A percentile compares a stretch with the other conserved stretches of the same genome.
These are phyloP conservation scores for Paradendryphiella salina DNA, from an alignment of 2,329 filamentous ascomycete species.

Conservation along the genomic window DNA sequence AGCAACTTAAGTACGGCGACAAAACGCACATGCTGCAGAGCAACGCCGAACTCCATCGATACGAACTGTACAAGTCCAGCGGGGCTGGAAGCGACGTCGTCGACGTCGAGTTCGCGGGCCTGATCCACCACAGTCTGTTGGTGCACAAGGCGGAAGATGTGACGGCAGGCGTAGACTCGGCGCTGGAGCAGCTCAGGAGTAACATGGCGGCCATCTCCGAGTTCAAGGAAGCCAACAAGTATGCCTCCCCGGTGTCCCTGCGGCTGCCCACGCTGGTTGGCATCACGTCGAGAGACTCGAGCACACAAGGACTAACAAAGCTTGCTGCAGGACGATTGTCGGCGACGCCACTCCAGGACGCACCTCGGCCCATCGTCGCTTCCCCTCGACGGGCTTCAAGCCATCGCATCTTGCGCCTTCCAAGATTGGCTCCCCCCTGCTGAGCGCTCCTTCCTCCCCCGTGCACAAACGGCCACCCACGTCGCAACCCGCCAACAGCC, in stretches of 20 bases:
- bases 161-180: conserved; percentile 61
- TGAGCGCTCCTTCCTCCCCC: conserved; percentile 45
- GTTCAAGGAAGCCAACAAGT: conserved; percentile 64
- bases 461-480: conserved; percentile 46
- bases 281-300: conserved; percentile 21
- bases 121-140: conserved; percentile 60
- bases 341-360: conserved; percentile 39
- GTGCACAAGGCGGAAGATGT: conserved; percentile 59
- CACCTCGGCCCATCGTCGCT: conserved; percentile 43
- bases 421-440: conserved; percentile 46
- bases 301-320: conserved; percentile 36
- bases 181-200: conserved; percentile 62
- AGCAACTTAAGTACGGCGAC: conserved; percentile 61
- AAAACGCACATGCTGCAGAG: conserved; percentile 60
- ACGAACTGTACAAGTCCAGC: conserved; percentile 60
- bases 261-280: conserved; percentile 27
- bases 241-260: conserved; percentile 41
- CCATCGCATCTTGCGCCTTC: conserved; percentile 43
- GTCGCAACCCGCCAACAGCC: conserved; percentile 46
- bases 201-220: conserved; percentile 63
- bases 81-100: conserved; percentile 33
- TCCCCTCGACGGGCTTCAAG: conserved; percentile 44
- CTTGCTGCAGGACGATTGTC: conserved; percentile 43
- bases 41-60: conserved; percentile 57
- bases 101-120: conserved; percentile 58